phyloP scores from a whole-genome alignment of 352 stramenopile genomes.

The Phytophthora melonis region DNA sequence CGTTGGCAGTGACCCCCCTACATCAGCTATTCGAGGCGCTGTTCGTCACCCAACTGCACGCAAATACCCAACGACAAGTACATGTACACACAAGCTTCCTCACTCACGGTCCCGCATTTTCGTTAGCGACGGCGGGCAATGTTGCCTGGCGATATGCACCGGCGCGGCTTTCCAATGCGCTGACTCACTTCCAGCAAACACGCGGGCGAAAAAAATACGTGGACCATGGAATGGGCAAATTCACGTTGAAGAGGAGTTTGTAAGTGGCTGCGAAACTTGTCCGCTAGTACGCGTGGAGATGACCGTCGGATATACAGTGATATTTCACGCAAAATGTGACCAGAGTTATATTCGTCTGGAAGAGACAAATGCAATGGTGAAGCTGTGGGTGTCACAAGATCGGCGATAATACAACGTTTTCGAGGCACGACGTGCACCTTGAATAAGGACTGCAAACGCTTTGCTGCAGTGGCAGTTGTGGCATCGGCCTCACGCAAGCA shows the following conservation, averaged over 20 bases:
- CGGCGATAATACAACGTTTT: too few relatives aligned
- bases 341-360: too few relatives aligned
- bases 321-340: too few relatives aligned
- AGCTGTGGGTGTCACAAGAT: too few relatives aligned
- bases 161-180: not conserved
- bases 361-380: too few relatives aligned
- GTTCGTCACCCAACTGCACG: not conserved
- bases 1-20: not conserved
- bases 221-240: not conserved
- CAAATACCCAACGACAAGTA: not conserved
- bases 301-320: too few relatives aligned
- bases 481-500: not conserved
- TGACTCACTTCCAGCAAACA: not conserved
- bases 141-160: not conserved
- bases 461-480: too few relatives aligned
- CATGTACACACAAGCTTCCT: not conserved
- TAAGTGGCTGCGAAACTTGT: too few relatives aligned
- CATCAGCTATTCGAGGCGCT: not conserved
- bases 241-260: not conserved
- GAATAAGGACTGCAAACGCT: too few relatives aligned
- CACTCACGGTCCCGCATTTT: not conserved
- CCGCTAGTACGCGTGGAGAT: too few relatives aligned
- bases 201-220: not conserved
- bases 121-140: constrained; percentile 2
- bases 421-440: too few relatives aligned